A percentile compares a stretch with the other conserved stretches of the same genome.
Conservation (phyloP, 2,329 filamentous ascomycete species). For the Exserohilum turcica region DNA sequence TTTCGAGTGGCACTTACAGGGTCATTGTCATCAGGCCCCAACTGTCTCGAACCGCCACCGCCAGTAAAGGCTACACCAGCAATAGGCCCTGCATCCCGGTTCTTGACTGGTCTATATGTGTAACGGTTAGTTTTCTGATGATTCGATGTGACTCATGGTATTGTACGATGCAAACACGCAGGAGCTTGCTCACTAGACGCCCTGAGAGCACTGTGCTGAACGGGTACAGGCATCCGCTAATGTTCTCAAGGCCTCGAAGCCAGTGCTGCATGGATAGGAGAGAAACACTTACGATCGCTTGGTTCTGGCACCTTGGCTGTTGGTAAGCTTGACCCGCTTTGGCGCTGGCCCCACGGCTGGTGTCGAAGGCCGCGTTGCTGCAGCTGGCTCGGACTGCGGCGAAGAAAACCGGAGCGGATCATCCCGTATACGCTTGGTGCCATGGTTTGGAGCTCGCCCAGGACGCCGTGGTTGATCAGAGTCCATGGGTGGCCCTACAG, state of each 20-base stretch:
- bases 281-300: conserved; percentile 46
- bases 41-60: conserved; percentile 67
- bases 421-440: conserved; percentile 41
- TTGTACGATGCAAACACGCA: conserved; percentile 34
- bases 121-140: conserved; percentile 39
- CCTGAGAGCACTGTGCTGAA: conserved; percentile 31
- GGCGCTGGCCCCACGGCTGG: conserved; percentile 36
- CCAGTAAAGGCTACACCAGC: conserved; percentile 65
- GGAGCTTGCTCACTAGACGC: conserved; percentile 41
- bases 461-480: conserved; percentile 37
- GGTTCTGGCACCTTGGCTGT: conserved; percentile 44
- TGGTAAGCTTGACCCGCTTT: conserved; percentile 45
- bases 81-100: conserved; percentile 67
- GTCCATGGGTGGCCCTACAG: conserved; percentile 43
- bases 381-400: conserved; percentile 38
- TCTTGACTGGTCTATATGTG: conserved; percentile 71
- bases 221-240: conserved; percentile 30
- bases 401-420: conserved; percentile 39
- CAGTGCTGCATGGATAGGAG: conserved; percentile 15
- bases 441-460: conserved; percentile 34
- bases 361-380: conserved; percentile 42
- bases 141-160: conserved; percentile 25
- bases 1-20: conserved; percentile 56
- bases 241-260: conserved; percentile 18
- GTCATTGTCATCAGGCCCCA: conserved; percentile 62